Evolutionary conservation across 768 basidiomycete species (phyloP).

Genomic region (Tricholoma saponaceum): DNA sequence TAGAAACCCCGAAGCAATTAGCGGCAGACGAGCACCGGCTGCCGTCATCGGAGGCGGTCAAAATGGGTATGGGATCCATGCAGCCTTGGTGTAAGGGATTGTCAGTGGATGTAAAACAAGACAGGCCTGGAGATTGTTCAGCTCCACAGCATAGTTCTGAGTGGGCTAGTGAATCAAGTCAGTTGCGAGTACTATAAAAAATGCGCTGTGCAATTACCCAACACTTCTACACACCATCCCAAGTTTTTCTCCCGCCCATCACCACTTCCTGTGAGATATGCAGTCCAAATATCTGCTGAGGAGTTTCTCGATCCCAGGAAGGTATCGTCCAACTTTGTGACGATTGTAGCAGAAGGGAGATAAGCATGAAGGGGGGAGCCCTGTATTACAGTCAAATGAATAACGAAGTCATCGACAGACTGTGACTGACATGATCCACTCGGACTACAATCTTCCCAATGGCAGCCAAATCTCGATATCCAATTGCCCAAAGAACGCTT

Average conservation of each 20-base stretch:
- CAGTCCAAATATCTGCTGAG: slow-evolving; percentile 40
- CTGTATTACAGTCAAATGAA: slow-evolving; percentile 26
- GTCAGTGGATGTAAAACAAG: slow-evolving; percentile 43
- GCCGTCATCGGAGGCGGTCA: slow-evolving; percentile 28
- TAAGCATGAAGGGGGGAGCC: slow-evolving; percentile 58
- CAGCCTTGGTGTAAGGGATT: slow-evolving; percentile 36
- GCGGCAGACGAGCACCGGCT: slow-evolving; percentile 36
- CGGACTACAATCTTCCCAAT: slow-evolving; percentile 52
- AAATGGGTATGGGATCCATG: slow-evolving; percentile 52
- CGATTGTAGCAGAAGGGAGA: slow-evolving; percentile 51
- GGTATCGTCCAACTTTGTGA: slow-evolving; percentile 65
- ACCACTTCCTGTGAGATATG: slow-evolving; percentile 32
- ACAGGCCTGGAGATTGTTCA: slow-evolving; percentile 7
- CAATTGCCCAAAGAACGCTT: slow-evolving; percentile 26
- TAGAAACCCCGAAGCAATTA: slow-evolving; percentile 27
- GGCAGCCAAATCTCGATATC: slow-evolving; percentile 50
- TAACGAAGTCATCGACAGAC: neutral
- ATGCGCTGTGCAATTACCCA: slow-evolving; percentile 7
- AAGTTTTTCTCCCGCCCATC: slow-evolving; percentile 9
- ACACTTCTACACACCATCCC: slow-evolving; percentile 61
- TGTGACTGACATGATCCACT: slow-evolving; percentile 48
- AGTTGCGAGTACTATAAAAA: slow-evolving; percentile 16
- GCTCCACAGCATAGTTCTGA: slow-evolving; percentile 4
- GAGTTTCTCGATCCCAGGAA: slow-evolving; percentile 28
- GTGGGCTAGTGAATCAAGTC: neutral